These are phyloP conservation scores for Leccinum pallidistipes DNA, from an alignment of 1,284 basidiomycete genomes.

Conservation along the genomic window DNA sequence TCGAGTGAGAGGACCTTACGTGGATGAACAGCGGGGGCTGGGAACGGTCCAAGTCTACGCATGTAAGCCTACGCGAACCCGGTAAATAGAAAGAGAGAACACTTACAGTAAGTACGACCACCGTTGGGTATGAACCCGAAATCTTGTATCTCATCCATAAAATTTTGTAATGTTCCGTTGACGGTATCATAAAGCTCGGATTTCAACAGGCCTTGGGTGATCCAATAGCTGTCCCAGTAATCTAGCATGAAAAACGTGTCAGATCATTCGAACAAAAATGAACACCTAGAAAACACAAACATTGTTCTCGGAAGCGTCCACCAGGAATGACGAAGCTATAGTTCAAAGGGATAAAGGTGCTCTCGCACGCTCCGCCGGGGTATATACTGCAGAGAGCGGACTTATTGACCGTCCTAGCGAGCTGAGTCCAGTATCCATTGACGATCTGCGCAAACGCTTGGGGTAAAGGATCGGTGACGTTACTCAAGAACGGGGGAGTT, in stretches of 20 bases:
- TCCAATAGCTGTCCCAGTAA: slow-evolving; percentile 90
- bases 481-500: slow-evolving; percentile 68
- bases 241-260: slow-evolving; percentile 37
- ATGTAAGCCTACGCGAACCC: background rate
- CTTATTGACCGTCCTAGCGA: slow-evolving; percentile 75
- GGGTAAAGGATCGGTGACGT: slow-evolving; percentile 71
- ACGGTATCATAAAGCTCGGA: slow-evolving; percentile 75
- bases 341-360: slow-evolving; percentile 85
- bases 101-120: slow-evolving; percentile 75
- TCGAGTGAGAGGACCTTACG: slow-evolving; percentile 38
- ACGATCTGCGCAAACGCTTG: slow-evolving; percentile 77
- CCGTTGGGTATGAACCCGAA: slow-evolving; percentile 94
- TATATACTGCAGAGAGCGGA: slow-evolving; percentile 61
- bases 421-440: slow-evolving; percentile 79
- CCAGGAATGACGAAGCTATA: slow-evolving; percentile 90
- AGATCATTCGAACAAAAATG: slow-evolving; percentile 12
- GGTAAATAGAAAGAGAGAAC: slow-evolving; percentile 8
- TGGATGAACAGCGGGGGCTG: slow-evolving; percentile 88
- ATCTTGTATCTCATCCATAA: slow-evolving; percentile 85
- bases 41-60: slow-evolving; percentile 78
- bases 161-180: slow-evolving; percentile 82
- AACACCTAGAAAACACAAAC: slow-evolving; percentile 39
- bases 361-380: slow-evolving; percentile 62
- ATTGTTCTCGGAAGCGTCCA: slow-evolving; percentile 70
- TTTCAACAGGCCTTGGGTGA: slow-evolving; percentile 79